Percentiles rank a stretch among this genome's conserved stretches.
Evolutionary conservation across 2,329 filamentous ascomycete species (phyloP).

Genomic region (Ophiocordyceps camponoti-saundersi): DNA sequence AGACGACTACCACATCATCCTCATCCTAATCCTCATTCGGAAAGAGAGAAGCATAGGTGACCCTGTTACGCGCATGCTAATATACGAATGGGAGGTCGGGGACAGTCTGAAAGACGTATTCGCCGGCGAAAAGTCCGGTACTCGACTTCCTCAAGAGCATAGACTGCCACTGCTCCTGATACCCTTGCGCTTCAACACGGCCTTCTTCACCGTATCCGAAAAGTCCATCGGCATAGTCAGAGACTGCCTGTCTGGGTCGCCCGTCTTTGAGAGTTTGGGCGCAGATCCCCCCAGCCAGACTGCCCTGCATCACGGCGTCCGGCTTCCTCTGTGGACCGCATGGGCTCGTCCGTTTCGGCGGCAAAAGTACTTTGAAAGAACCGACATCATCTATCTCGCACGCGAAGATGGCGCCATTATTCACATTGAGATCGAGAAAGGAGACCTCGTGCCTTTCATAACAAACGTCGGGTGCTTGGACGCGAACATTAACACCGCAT

Average conservation of each 20-base stretch:
- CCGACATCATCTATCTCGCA: conserved; percentile 71
- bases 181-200: conserved; percentile 51
- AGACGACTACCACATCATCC: conserved; percentile 55
- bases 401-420: conserved; percentile 74
- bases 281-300: conserved; percentile 23
- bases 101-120: conserved; percentile 29
- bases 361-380: conserved; percentile 39
- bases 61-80: conserved; percentile 29
- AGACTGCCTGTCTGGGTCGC: conserved; percentile 32
- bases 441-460: conserved; percentile 34
- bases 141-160: conserved; percentile 30
- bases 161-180: conserved; percentile 53
- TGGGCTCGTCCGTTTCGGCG: conserved; percentile 69
- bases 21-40: conserved; percentile 46
- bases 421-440: conserved; percentile 50
- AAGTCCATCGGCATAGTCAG: conserved; percentile 38
- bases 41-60: conserved; percentile 15
- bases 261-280: conserved; percentile 27
- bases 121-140: conserved; percentile 28
- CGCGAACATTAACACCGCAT: conserved; percentile 65
- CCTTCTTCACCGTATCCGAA: conserved; percentile 53
- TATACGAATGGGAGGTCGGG: conserved; percentile 44
- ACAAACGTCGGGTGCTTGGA: conserved; percentile 45
- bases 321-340: conserved; percentile 54
- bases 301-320: conserved; percentile 26